Percentiles rank a stretch among this genome's conserved stretches.
Conservation (phyloP, 1,284 basidiomycete genomes). For the Ustilago nuda region DNA sequence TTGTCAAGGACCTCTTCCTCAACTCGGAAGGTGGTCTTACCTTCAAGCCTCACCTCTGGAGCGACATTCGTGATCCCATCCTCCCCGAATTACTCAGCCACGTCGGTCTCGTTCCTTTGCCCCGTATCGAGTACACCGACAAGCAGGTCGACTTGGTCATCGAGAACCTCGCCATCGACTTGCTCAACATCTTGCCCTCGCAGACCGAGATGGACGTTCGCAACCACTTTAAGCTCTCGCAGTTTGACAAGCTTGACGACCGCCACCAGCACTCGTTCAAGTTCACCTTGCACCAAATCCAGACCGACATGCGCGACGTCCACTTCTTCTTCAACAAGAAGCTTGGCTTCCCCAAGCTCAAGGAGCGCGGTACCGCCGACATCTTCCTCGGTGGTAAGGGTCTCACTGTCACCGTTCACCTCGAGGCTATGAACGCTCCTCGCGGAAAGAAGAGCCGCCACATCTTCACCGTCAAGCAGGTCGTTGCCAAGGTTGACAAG, state of each 20-base stretch:
- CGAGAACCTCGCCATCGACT: conserved; percentile 90
- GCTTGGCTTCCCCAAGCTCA: conserved; percentile 80
- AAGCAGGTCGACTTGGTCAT: conserved; percentile 77
- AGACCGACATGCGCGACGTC: conserved; percentile 92
- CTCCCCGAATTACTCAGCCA: conserved; percentile 80
- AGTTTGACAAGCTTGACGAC: conserved; percentile 56
- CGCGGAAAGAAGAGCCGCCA: conserved; percentile 67
- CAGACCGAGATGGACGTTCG: conserved; percentile 82
- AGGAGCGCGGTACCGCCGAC: conserved; percentile 91
- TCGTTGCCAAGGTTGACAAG: conserved; percentile 82
- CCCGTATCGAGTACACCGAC: conserved; percentile 66
- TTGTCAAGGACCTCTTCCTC: conserved; percentile 85
- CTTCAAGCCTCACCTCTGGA: conserved; percentile 88
- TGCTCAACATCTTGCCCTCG: conserved; percentile 75
- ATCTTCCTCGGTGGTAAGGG: conserved; percentile 86
- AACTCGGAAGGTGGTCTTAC: conserved; percentile 72
- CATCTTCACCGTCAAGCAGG: conserved; percentile 82
- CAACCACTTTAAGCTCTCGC: conserved; percentile 81
- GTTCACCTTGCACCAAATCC: conserved; percentile 77
- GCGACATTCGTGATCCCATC: conserved; percentile 83
- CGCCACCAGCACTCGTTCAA: conserved; percentile 62
- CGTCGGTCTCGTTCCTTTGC: conserved; percentile 84
- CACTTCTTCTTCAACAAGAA: conserved; percentile 77
- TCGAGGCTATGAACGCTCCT: conserved; percentile 75
- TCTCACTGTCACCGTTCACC: conserved; percentile 73